Evolutionary conservation across 2,329 filamentous ascomycete species (phyloP).

Genomic region (Claviceps pusilla): DNA sequence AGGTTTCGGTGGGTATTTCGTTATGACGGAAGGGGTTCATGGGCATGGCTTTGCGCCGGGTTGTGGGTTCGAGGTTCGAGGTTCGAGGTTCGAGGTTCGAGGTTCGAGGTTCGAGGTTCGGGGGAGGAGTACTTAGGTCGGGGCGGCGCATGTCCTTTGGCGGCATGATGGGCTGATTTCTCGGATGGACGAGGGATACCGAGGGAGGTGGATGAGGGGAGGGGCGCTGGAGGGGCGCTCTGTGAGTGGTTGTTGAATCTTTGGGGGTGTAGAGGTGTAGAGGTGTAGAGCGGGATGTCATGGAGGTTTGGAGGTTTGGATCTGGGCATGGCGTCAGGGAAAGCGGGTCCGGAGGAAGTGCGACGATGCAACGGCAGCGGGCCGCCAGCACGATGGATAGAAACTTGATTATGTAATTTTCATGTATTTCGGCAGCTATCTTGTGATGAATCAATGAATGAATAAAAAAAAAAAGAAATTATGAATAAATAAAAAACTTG

Average conservation of each 20-base stretch:
- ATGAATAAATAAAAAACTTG: not conserved
- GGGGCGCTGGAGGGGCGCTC: not conserved
- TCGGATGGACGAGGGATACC: not conserved
- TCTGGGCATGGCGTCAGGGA: not conserved
- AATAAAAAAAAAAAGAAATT: no score
- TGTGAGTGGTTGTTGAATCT: no score
- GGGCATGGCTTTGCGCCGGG: not conserved
- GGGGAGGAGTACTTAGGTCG: slow-evolving; percentile 24
- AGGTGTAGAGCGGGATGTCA: no score
- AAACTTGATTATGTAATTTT: no score
- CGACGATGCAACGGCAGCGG: no score
- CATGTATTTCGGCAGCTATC: no score
- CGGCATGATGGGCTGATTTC: slow-evolving; percentile 18
- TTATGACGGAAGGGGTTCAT: not conserved
- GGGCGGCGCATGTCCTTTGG: slow-evolving; percentile 29
- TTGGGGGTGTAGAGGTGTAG: no score
- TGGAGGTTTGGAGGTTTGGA: no score
- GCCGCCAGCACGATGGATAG: no score
- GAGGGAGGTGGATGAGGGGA: not conserved
- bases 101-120: not conserved
- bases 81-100: no score
- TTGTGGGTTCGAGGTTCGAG: not conserved
- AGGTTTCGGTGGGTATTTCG: no score
- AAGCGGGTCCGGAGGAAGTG: slow-evolving; percentile 1
- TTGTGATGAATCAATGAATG: no score